Percentiles rank a stretch among this genome's conserved stretches.
Evolutionary conservation across 169 alveolate species (phyloP).

Genomic region (Plasmodium relictum): DNA sequence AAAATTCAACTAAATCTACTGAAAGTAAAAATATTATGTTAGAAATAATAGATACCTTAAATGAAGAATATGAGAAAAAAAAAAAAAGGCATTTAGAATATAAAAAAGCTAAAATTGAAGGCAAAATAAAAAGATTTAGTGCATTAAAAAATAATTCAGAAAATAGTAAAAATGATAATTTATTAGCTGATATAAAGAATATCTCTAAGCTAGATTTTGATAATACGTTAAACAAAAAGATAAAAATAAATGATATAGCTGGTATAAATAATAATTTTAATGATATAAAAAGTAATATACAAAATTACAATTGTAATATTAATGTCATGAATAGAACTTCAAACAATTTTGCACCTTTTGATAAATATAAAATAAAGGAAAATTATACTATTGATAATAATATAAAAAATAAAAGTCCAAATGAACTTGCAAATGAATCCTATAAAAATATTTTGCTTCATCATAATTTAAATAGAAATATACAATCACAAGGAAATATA

Average conservation of each 20-base stretch:
- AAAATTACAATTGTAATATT: conserved; percentile 1
- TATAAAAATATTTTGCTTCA: neutral
- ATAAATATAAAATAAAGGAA: neutral
- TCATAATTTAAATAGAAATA: conserved; percentile 3
- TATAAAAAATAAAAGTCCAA: neutral
- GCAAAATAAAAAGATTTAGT: conserved; percentile 59
- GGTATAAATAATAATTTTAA: neutral
- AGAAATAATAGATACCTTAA: conserved; percentile 41
- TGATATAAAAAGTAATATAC: neutral
- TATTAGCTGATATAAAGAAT: conserved; percentile 16
- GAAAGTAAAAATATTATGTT: conserved; percentile 71
- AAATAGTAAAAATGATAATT: conserved; percentile 21
- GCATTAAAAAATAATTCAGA: conserved; percentile 61
- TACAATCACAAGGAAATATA: conserved; percentile 1
- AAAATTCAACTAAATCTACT: neutral
- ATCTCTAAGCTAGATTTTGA: conserved; percentile 12
- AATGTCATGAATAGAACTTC: neutral
- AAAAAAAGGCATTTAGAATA: conserved; percentile 71
- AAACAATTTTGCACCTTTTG: too few species aligned
- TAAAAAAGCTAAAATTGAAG: conserved; percentile 75
- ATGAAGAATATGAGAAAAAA: conserved; percentile 71
- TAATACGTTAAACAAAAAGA: conserved; percentile 7
- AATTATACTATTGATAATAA: neutral
- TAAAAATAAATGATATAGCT: neutral
- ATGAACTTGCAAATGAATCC: neutral